phyloP scores from a whole-genome alignment of 768 basidiomycete genomes.

The Psilocybe cyanescens region DNA sequence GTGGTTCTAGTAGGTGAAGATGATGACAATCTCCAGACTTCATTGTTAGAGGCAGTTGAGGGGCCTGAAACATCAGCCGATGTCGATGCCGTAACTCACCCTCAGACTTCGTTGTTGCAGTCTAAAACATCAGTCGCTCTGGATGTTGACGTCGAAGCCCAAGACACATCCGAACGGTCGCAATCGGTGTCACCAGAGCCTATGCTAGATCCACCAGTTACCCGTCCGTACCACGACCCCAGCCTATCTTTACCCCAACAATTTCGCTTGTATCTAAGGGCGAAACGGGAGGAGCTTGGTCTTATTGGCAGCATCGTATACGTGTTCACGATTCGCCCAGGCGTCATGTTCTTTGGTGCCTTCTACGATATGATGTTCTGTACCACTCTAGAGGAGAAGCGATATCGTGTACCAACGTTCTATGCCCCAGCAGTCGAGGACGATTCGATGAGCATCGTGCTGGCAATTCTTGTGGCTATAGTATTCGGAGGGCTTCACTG shows the following conservation, averaged over 20 bases:
- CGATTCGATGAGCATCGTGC: background rate
- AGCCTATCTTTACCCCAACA: too few species aligned
- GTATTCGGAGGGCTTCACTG: conserved; percentile 23
- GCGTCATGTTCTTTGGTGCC: conserved; percentile 4
- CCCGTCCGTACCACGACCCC: background rate
- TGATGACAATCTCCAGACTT: background rate
- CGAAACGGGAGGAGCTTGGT: too few species aligned
- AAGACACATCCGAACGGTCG: background rate
- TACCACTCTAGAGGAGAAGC: conserved; percentile 3
- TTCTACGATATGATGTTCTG: conserved; percentile 7
- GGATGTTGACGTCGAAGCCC: background rate
- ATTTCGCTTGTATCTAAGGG: too few species aligned
- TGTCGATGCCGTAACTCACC: background rate
- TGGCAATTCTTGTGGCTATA: conserved; percentile 5
- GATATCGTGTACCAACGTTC: conserved; percentile 10
- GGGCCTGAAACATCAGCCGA: background rate
- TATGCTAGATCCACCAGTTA: background rate
- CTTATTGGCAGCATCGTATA: too few species aligned
- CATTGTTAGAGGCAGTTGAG: background rate
- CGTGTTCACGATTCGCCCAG: background rate
- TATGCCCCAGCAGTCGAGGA: conserved; percentile 1
- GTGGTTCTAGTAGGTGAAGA: too few species aligned
- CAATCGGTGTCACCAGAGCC: background rate
- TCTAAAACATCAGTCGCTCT: too few species aligned
- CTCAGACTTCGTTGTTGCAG: too few species aligned